Evolutionary conservation across 179 eudicot species (phyloP), one percentile per base, ranked within the genome.

Genomic region (Actinidia arguta): DNA sequence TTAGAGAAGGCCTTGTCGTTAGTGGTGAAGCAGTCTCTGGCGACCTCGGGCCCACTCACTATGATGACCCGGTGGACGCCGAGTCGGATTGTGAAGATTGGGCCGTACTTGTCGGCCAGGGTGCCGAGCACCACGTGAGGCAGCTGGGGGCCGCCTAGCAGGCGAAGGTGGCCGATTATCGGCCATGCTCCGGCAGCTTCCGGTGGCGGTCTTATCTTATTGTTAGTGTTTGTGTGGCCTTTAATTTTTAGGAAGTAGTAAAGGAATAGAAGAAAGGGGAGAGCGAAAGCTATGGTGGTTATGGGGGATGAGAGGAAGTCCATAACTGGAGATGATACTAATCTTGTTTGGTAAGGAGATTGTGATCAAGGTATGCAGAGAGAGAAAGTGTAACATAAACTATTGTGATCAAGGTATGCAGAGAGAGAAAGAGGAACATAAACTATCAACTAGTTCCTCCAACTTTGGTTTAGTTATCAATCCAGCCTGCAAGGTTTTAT

Each of bases 11-110:
- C 83, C 52, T 1, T 64, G 76, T 88, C 88, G 72, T 76, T 47
- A 44, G 82, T 81, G n/a, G 82, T 81, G 67, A 80, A 86, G 73
- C 85, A 80, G 17, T 86, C 88, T 63, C 83, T 86, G 8, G 82
- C 86, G 24, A 86, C 27, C 14, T 80, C 52, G 68, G 76, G 67
- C 17, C n/a, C 24, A 31, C 83, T 81, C 31, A 86, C 82, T 14
- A 86, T 81, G 7, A 80, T 5, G 16, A 68, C 84, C n/a, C 68
- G 83, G n/a, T 71, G 79, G 13, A 73, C 46, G 14, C 88, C 88
- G n/a, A 86, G 58, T 51, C n/a, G 18, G 62, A 86, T 78, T 50
- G 85, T 31, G 84, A 83, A 83, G 56, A 86, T 78, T 4, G 86
- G 82, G 11, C 80, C 51, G 75, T 75, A 44, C n/a, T 84, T 82